A percentile compares a stretch with the other conserved stretches of the same genome.
phyloP scores from a whole-genome alignment of 352 stramenopile genomes.

The Phytophthora sp. region DNA sequence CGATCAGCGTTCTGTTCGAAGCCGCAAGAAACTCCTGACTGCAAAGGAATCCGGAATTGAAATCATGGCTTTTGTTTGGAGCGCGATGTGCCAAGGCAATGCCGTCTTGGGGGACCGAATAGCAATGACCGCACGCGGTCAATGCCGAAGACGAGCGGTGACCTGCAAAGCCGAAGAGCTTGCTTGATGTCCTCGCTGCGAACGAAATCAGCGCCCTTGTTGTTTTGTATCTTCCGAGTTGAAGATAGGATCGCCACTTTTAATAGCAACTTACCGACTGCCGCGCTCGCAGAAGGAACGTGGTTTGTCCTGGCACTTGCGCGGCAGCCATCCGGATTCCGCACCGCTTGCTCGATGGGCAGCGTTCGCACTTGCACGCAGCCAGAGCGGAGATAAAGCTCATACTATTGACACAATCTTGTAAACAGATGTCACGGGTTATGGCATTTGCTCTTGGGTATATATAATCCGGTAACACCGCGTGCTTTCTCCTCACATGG shows the following conservation, averaged over 20 bases:
- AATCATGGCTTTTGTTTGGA: background rate
- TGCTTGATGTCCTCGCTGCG: background rate
- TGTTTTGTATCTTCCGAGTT: background rate
- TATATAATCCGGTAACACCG: too few species aligned
- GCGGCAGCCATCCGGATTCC: slow-evolving; percentile 26
- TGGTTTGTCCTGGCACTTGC: slow-evolving; percentile 20
- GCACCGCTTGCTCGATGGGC: slow-evolving; percentile 21
- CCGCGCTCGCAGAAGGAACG: slow-evolving; percentile 7
- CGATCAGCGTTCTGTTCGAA: slow-evolving; percentile 8
- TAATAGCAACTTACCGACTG: too few species aligned
- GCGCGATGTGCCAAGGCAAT: background rate
- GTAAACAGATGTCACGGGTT: too few species aligned
- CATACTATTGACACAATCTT: too few species aligned
- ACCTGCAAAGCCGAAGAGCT: slow-evolving; percentile 11
- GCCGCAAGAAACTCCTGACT: background rate
- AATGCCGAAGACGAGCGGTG: background rate
- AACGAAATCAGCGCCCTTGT: slow-evolving; percentile 9
- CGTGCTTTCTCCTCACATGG: too few species aligned
- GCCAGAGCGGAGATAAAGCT: slow-evolving; percentile 32
- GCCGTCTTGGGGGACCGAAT: too few species aligned
- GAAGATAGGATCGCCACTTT: too few species aligned
- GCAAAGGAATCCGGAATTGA: slow-evolving; percentile 9
- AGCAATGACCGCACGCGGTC: too few species aligned
- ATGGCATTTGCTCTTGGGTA: too few species aligned
- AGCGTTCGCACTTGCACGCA: slow-evolving; percentile 12